Evolutionary conservation across 768 basidiomycete species (phyloP).

Genomic region (Gloeophyllum trabeum): DNA sequence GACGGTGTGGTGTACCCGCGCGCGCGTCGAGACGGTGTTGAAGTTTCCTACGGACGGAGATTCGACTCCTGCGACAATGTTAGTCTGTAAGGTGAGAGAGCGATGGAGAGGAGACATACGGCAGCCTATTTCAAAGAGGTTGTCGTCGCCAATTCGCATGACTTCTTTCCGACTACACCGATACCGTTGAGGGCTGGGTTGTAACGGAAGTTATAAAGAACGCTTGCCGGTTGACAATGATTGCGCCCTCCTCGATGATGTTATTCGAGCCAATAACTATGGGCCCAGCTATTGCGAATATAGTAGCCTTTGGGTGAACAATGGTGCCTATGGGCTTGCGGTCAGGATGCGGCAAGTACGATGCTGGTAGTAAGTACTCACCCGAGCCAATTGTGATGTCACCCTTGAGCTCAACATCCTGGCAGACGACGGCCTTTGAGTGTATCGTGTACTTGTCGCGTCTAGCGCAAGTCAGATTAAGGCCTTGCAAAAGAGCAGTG

Average conservation of each 20-base stretch:
- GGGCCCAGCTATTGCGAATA: conserved; percentile 84
- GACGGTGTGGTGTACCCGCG: conserved; percentile 76
- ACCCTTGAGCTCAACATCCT: conserved; percentile 90
- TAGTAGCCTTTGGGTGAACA: conserved; percentile 89
- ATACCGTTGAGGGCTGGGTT: conserved; percentile 1
- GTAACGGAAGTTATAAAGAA: neutral
- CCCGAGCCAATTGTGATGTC: conserved; percentile 89
- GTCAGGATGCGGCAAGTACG: neutral
- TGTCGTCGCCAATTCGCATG: conserved; percentile 90
- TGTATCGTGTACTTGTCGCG: conserved; percentile 87
- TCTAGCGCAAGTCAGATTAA: conserved; percentile 27
- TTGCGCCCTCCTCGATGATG: conserved; percentile 85
- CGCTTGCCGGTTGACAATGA: conserved; percentile 76
- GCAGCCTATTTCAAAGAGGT: conserved; percentile 89
- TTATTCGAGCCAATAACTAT: conserved; percentile 84
- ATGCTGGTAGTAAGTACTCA: conserved; percentile 12
- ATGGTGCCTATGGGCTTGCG: conserved; percentile 56
- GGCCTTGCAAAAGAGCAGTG: conserved; percentile 2
- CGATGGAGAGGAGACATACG: conserved; percentile 40
- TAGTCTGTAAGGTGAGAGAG: conserved; percentile 1
- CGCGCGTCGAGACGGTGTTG: conserved; percentile 81
- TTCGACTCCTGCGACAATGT: conserved; percentile 57
- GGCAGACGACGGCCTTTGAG: conserved; percentile 82
- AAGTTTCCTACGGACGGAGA: conserved; percentile 71
- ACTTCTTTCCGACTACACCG: conserved; percentile 66